A percentile compares a stretch with the other conserved stretches of the same genome.
These are phyloP conservation scores for Candida coquimbonensis DNA, from an alignment of 805 yeast species.

Conservation along the genomic window DNA sequence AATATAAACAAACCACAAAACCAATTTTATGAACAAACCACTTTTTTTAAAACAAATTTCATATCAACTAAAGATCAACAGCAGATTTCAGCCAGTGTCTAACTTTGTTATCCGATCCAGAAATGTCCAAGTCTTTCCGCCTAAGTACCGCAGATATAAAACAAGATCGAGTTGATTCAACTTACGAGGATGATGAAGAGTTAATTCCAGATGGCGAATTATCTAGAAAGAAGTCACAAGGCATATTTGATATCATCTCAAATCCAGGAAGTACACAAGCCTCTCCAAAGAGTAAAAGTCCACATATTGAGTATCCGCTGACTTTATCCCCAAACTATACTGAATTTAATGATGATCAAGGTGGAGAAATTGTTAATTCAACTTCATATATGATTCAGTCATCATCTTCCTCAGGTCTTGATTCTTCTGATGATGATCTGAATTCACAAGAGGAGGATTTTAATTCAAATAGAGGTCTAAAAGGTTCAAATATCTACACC, in stretches of 20 bases:
- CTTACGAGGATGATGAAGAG: background rate
- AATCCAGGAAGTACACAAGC: background rate
- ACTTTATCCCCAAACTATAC: background rate
- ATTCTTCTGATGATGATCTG: background rate
- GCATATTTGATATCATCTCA: background rate
- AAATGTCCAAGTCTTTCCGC: background rate
- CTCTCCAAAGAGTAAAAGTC: background rate
- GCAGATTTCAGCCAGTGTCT: no score
- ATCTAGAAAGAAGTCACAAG: background rate
- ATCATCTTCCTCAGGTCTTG: background rate
- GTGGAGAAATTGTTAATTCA: constrained; percentile 3
- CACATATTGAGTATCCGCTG: background rate
- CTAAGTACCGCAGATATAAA: background rate
- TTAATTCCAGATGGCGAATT: background rate
- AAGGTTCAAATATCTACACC: background rate
- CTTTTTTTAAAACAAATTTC: no score
- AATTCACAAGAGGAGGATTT: background rate
- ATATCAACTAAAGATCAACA: no score
- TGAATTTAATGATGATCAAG: background rate
- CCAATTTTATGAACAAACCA: no score
- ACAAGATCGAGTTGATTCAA: background rate
- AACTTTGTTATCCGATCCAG: no score
- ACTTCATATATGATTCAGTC: constrained; percentile 6
- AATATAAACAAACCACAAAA: no score
- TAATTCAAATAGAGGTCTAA: background rate